A percentile compares a stretch with the other conserved stretches of the same genome.
Conservation (phyloP, 2,329 filamentous ascomycete genomes). For the Ophiostoma fasciatum region DNA sequence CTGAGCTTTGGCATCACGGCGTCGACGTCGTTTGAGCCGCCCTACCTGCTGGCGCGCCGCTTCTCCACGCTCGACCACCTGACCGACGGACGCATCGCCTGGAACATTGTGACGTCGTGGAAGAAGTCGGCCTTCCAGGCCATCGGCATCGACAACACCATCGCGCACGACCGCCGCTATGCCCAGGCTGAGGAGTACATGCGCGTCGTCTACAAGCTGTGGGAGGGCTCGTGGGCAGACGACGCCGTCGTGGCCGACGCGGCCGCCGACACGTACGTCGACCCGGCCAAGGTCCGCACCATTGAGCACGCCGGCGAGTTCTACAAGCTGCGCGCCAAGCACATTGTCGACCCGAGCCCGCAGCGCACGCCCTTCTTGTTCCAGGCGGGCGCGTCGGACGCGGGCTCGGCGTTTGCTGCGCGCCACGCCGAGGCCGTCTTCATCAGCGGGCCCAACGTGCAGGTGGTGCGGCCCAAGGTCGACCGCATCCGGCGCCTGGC, state of each 20-base stretch:
- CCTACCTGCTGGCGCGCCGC: constrained; percentile 8
- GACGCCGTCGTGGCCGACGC: constrained; percentile 6
- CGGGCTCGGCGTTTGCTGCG: constrained; percentile 13
- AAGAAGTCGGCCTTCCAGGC: constrained; percentile 9
- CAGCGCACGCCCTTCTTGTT: constrained; percentile 14
- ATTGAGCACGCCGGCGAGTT: constrained; percentile 7
- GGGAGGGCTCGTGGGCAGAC: constrained; percentile 11
- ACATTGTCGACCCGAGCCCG: constrained; percentile 9
- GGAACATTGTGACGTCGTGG: constrained; percentile 15
- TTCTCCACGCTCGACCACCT: constrained; percentile 12
- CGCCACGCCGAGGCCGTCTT: constrained; percentile 13
- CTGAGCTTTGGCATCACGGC: constrained; percentile 11
- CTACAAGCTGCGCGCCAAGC: constrained; percentile 1
- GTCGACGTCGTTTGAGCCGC: constrained; percentile 7
- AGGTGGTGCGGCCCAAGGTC: constrained; percentile 2
- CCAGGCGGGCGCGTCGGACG: constrained; percentile 13
- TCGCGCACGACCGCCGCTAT: constrained; percentile 13
- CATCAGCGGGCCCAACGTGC: background rate
- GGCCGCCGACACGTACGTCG: constrained; percentile 1
- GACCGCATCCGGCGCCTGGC: constrained; percentile 8
- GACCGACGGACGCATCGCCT: constrained; percentile 10
- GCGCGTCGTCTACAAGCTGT: constrained; percentile 11
- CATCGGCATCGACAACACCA: constrained; percentile 8
- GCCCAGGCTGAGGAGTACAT: constrained; percentile 13
- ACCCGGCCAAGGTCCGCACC: constrained; percentile 8